A percentile compares a stretch with the other conserved stretches of the same genome.
Conservation (phyloP, 441 rosid species). For the Syzygium syzygioides region DNA sequence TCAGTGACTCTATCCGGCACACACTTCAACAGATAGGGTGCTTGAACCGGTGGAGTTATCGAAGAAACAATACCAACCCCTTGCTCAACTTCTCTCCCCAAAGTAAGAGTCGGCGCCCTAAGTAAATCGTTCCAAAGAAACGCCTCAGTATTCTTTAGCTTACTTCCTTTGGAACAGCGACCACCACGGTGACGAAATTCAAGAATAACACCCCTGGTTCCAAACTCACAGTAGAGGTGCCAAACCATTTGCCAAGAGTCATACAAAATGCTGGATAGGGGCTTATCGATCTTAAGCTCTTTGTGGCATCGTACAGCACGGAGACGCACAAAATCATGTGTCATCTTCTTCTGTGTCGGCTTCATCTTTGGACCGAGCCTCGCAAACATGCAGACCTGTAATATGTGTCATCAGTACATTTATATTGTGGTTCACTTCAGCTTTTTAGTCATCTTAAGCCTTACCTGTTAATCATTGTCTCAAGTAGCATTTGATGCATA, state of each 20-base stretch:
- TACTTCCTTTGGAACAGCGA: constrained; percentile 34
- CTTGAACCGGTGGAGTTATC: constrained; percentile 83
- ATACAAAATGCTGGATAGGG: constrained; percentile 24
- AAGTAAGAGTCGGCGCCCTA: constrained; percentile 51
- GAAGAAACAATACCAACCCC: constrained; percentile 48
- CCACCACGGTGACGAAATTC: constrained; percentile 44
- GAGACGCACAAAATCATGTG: constrained; percentile 41
- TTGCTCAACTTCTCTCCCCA: constrained; percentile 37
- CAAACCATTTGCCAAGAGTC: constrained; percentile 60
- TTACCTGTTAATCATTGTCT: neutral
- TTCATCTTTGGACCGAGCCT: constrained; percentile 35
- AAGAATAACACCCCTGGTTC: constrained; percentile 52
- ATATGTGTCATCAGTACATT: neutral
- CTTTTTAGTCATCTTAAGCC: neutral
- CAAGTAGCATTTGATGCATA: neutral
- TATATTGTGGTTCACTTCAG: neutral
- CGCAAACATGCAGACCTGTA: constrained; percentile 53
- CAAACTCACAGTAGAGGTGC: constrained; percentile 80
- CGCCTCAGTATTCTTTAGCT: constrained; percentile 21
- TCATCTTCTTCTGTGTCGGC: constrained; percentile 13
- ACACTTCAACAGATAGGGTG: constrained; percentile 72
- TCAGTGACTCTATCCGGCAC: constrained; percentile 88
- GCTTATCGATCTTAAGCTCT: constrained; percentile 55
- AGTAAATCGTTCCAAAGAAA: constrained; percentile 78
- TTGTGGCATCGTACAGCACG: constrained; percentile 55